Percentiles rank a stretch among this genome's conserved stretches.
phyloP scores from a whole-genome alignment of 2,329 filamentous ascomycete genomes.

The Remersonia thermophila region DNA sequence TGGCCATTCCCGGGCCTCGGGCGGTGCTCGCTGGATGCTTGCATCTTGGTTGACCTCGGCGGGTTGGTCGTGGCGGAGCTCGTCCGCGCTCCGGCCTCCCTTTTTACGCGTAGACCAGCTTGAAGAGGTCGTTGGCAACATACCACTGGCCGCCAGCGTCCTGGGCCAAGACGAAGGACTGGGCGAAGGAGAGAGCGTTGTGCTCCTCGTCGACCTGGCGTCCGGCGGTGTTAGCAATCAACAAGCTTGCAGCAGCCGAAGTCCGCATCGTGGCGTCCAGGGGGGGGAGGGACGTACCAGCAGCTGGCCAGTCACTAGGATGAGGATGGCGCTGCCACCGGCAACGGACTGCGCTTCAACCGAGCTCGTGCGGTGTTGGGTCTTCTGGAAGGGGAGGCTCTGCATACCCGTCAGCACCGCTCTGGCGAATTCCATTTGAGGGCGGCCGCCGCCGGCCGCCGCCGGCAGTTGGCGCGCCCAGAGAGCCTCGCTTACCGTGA shows the following conservation, averaged over 20 bases:
- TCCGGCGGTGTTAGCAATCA: constrained; percentile 2
- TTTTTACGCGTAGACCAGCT: constrained; percentile 54
- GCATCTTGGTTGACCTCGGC: no score
- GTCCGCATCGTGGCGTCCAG: no score
- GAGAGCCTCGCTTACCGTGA: constrained; percentile 66
- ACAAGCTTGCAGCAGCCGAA: no score
- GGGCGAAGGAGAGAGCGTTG: constrained; percentile 80
- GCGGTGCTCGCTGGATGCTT: no score
- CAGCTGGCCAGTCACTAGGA: constrained; percentile 79
- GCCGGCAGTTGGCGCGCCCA: no score
- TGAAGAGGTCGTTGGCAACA: constrained; percentile 92
- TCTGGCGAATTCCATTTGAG: no score
- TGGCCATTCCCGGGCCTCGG: neutral
- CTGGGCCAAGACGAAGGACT: constrained; percentile 73
- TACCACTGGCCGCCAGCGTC: constrained; percentile 60
- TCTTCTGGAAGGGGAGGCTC: constrained; percentile 68
- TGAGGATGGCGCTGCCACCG: constrained; percentile 61
- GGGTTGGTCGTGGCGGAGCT: neutral
- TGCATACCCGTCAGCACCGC: no score
- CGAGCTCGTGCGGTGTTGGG: constrained; percentile 65
- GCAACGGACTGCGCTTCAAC: constrained; percentile 72
- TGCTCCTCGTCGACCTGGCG: constrained; percentile 71
- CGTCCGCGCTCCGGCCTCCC: neutral
- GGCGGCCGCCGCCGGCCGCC: no score
- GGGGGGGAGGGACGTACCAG: constrained; percentile 51